A percentile compares a stretch with the other conserved stretches of the same genome.
These are phyloP conservation scores for Aspergillus indologenus DNA, from an alignment of 495 filamentous ascomycete species.

Conservation along the genomic window DNA sequence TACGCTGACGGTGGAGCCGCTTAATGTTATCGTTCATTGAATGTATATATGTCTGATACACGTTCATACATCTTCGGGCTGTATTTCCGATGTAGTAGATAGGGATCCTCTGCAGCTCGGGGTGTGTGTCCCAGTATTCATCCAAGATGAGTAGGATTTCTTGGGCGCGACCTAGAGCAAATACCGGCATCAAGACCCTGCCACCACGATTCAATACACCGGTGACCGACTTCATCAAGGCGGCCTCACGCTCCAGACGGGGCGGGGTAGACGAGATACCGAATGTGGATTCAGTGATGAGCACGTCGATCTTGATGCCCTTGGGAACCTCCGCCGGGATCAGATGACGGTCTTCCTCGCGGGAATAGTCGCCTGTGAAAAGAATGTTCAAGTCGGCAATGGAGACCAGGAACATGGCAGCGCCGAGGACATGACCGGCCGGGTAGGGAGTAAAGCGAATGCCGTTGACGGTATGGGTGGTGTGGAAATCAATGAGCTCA, in stretches of 20 bases:
- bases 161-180: slow-evolving; percentile 89
- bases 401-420: slow-evolving; percentile 95
- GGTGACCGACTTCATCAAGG: slow-evolving; percentile 92
- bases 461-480: slow-evolving; percentile 91
- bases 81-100: slow-evolving; percentile 97
- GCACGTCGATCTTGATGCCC: slow-evolving; percentile 83
- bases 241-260: slow-evolving; percentile 81
- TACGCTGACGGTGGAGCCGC: slow-evolving; percentile 76
- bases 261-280: slow-evolving; percentile 90
- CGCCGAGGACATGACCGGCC: slow-evolving; percentile 95
- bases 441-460: slow-evolving; percentile 97
- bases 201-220: slow-evolving; percentile 85
- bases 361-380: slow-evolving; percentile 95
- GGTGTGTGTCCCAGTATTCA: slow-evolving; percentile 90
- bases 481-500: slow-evolving; percentile 98
- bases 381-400: slow-evolving; percentile 94
- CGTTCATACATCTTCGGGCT: slow-evolving; percentile 94
- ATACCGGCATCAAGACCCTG: slow-evolving; percentile 90
- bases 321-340: slow-evolving; percentile 85
- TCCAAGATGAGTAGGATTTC: slow-evolving; percentile 92
- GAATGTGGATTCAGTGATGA: slow-evolving; percentile 97
- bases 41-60: slow-evolving; percentile 95
- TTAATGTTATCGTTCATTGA: slow-evolving; percentile 99
- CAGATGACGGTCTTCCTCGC: slow-evolving; percentile 90
- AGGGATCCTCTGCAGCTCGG: slow-evolving; percentile 80